Evolutionary conservation across 768 basidiomycete genomes (phyloP).

Genomic region (Tulasnella sp.): DNA sequence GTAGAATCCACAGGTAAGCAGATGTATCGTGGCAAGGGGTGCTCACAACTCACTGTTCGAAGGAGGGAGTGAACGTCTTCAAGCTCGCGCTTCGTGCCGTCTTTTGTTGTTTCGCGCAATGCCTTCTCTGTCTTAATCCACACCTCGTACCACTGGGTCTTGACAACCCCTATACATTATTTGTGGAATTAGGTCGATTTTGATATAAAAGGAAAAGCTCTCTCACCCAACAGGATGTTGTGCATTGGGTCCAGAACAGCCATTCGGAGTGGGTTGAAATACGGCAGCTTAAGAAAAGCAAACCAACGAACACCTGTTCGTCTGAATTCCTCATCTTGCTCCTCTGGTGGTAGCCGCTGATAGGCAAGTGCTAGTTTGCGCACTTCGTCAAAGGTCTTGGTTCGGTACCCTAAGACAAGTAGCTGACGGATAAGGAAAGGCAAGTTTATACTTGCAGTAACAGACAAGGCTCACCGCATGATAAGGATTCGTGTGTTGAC

Average conservation of each 20-base stretch:
- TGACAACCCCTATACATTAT: constrained; percentile 34
- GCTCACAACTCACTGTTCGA: background rate
- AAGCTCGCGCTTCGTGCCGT: constrained; percentile 29
- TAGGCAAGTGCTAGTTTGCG: background rate
- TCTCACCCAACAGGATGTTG: constrained; percentile 13
- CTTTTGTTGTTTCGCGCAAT: constrained; percentile 29
- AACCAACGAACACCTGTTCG: constrained; percentile 1
- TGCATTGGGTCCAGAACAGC: constrained; percentile 25
- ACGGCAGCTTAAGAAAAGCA: constrained; percentile 10
- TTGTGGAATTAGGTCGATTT: too few relatives aligned
- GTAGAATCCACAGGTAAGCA: too few relatives aligned
- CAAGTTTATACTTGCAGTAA: too few relatives aligned
- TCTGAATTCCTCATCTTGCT: background rate
- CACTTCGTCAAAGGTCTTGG: background rate
- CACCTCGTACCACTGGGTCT: constrained; percentile 33
- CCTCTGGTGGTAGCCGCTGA: background rate
- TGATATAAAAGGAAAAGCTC: too few relatives aligned
- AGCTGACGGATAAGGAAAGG: too few relatives aligned
- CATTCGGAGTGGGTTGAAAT: constrained; percentile 17
- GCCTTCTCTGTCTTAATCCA: constrained; percentile 31
- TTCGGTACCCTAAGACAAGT: too few relatives aligned
- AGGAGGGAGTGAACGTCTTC: constrained; percentile 30
- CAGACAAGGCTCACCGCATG: background rate
- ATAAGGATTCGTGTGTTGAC: background rate
- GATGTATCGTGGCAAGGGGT: too few relatives aligned